Evolutionary conservation across 129 eudicot species (phyloP).

Genomic region (Lonicera japonica): DNA sequence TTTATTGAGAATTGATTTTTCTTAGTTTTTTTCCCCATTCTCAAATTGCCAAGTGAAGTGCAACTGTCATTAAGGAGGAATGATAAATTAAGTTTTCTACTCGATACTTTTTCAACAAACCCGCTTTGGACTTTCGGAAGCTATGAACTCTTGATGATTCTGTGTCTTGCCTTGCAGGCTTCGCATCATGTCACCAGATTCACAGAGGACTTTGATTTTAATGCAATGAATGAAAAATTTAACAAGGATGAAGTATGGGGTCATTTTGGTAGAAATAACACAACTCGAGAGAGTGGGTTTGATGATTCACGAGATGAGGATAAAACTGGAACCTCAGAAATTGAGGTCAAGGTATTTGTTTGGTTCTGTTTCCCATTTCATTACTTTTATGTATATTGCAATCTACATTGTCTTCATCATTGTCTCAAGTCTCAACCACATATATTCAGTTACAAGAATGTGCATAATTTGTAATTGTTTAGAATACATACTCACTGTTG

Average conservation of each 20-base stretch:
- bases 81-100: too few relatives aligned
- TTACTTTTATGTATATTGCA: too few relatives aligned
- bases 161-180: conserved; percentile 13
- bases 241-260: conserved; percentile 53
- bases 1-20: too few relatives aligned
- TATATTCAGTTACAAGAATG: not conserved
- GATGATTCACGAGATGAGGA: conserved; percentile 14
- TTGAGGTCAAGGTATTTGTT: conserved; percentile 16
- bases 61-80: too few relatives aligned
- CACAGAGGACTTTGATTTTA: conserved; percentile 45
- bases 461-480: not conserved
- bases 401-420: too few relatives aligned
- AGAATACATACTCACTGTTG: too few relatives aligned
- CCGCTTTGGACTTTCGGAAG: too few relatives aligned
- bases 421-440: not conserved
- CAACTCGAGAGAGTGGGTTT: conserved; percentile 14
- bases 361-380: too few relatives aligned
- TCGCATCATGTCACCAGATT: conserved; percentile 14
- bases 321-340: conserved; percentile 12
- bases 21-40: too few relatives aligned
- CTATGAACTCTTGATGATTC: too few relatives aligned
- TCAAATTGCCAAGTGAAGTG: too few relatives aligned
- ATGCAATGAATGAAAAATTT: conserved; percentile 42
- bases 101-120: too few relatives aligned
- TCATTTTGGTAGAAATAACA: conserved; percentile 31